Conservation (phyloP, 2,329 filamentous ascomycete species). For the Fonsecaea pedrosoi region DNA sequence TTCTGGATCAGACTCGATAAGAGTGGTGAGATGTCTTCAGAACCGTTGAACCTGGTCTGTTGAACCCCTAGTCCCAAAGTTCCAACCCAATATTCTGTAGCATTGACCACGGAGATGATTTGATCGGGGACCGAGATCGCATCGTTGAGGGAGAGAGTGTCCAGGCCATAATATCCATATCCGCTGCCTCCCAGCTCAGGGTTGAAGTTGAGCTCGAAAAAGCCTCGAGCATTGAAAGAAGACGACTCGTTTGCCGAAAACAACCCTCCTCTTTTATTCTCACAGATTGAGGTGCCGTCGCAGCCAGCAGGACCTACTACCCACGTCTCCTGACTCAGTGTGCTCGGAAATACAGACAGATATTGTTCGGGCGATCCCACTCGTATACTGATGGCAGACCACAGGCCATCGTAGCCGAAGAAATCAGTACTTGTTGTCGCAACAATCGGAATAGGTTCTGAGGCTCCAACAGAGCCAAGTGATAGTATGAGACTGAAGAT, state of each 20-base stretch:
- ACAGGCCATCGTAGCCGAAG: conserved; percentile 43
- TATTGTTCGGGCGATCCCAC: conserved; percentile 44
- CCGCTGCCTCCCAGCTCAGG: conserved; percentile 36
- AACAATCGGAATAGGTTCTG: conserved; percentile 30
- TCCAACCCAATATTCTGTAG: conserved; percentile 46
- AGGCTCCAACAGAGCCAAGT: conserved; percentile 2
- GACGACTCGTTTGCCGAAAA: conserved; percentile 45
- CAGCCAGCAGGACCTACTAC: conserved; percentile 42
- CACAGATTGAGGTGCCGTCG: conserved; percentile 41
- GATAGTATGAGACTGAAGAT: conserved; percentile 6
- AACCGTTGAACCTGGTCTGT: conserved; percentile 40
- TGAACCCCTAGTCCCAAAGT: conserved; percentile 44
- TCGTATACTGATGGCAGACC: conserved; percentile 42
- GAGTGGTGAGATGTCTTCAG: conserved; percentile 39
- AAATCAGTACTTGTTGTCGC: conserved; percentile 35
- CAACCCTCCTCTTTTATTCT: conserved; percentile 42
- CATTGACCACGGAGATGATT: conserved; percentile 44
- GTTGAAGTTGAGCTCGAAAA: conserved; percentile 42
- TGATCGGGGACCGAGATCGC: conserved; percentile 41
- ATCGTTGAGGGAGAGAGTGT: conserved; percentile 43
- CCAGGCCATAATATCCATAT: conserved; percentile 47
- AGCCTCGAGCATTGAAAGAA: conserved; percentile 43
- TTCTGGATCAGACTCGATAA: conserved; percentile 43
- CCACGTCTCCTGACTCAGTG: conserved; percentile 43
- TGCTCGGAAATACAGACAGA: conserved; percentile 43